Base-by-base conservation (phyloP, 345 rosid genomes). In the Syzygium oleosum region DNA sequence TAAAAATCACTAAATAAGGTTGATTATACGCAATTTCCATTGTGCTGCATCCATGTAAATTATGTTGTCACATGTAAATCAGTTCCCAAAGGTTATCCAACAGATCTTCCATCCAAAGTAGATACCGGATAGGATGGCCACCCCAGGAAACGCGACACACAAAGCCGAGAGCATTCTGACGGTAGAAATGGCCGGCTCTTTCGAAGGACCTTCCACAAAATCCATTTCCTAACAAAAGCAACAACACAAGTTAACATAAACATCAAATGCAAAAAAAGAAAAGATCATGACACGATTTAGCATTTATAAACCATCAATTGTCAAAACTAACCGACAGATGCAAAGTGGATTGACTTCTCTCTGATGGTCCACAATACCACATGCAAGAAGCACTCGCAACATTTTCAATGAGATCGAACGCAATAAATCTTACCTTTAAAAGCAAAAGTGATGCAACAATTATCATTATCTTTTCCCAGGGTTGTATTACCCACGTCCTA, bases 401-500 rank as follows among this genome's bases (percentile, higher is more conserved):
- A 54, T 54, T 17, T 17, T 6, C 38, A 34, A 34, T 34, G 56
- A 54, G 56, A 54, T 54, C 21, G 19, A 43, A 27, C 52, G 59
- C 46, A 86, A 85, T 31, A 85, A 83, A 85, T 85, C 84, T 90
- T 87, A 94, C 99, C 99, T 95, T 93, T 93, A 84, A 93, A 92
- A 91, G 91, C 91, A 27, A 94, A 34, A 34, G 87, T 43, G 95
- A 89, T 51, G 94, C 91, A 79, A 91, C 93, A 83, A 97, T 9
- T 68, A 96, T 83, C 87, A 95, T 94, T 61, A 90, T 89, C 92
- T 95, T 95, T 86, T 96, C 96, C 96, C 97, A 94, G 89, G 95
- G 93, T 68, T 95, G 94, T 98, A 96, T 94, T 90, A 94, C 96
- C 23, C 85, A 94, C 38, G 38, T 34, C 38, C 38, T 34, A 34